Percentiles rank a stretch among this genome's conserved stretches.
Evolutionary conservation across 139 green algal species (phyloP).

Genomic region (Diplosphaera chodatii): DNA sequence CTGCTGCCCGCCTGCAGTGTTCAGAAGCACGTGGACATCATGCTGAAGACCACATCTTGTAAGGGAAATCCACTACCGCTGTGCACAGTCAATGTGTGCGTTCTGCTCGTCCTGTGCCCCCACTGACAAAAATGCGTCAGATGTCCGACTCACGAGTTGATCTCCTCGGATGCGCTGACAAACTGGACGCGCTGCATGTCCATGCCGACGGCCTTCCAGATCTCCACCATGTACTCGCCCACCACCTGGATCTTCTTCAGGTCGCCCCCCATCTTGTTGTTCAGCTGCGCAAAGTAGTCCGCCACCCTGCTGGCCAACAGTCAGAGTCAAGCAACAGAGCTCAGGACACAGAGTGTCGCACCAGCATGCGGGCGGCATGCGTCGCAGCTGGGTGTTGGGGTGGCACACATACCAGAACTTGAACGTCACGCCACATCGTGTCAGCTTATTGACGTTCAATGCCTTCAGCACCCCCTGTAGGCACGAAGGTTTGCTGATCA

Average conservation of each 20-base stretch:
- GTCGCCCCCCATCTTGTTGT: conserved; percentile 98
- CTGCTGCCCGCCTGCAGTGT: conserved; percentile 48
- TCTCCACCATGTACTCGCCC: conserved; percentile 96
- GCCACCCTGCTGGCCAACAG: conserved; percentile 63
- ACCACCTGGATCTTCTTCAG: conserved; percentile 98
- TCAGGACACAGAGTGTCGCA: no score
- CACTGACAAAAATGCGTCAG: no score
- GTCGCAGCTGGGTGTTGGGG: no score
- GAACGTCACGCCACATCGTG: conserved; percentile 87
- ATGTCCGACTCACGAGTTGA: conserved; percentile 34
- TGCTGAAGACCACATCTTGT: no score
- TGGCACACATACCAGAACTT: conserved; percentile 78
- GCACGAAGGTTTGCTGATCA: neutral
- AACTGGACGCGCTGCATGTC: conserved; percentile 71
- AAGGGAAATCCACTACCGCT: no score
- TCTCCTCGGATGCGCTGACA: conserved; percentile 65
- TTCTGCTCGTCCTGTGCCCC: no score
- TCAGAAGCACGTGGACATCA: neutral
- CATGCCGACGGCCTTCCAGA: conserved; percentile 99
- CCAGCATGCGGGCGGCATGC: no score
- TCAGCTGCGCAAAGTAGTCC: conserved; percentile 94
- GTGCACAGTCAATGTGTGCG: no score
- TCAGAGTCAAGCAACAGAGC: no score
- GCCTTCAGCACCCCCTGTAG: conserved; percentile 94
- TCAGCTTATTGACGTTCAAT: conserved; percentile 99